Conservation (phyloP, 2,329 filamentous ascomycete species). For the Fusarium pilosicola region DNA sequence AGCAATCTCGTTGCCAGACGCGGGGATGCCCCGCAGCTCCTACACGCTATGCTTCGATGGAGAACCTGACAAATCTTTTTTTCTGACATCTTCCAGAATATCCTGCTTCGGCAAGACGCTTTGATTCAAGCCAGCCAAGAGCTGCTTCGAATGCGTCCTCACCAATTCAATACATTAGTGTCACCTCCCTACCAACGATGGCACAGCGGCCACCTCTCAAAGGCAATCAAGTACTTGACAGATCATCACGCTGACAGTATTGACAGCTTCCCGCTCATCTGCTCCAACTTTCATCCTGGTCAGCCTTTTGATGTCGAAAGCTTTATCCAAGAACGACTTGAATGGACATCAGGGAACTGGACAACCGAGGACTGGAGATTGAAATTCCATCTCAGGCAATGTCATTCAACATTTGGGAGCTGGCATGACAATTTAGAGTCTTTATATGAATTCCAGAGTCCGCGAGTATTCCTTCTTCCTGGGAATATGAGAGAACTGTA, state of each 20-base stretch:
- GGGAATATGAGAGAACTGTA: no score
- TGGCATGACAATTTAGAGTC: neutral
- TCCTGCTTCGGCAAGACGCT: neutral
- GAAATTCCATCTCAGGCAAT: neutral
- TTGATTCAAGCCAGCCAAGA: neutral
- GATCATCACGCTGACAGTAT: neutral
- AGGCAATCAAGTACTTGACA: neutral
- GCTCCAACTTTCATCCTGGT: neutral
- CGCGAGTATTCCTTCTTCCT: no score
- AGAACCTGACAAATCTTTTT: neutral
- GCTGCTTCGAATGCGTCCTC: neutral
- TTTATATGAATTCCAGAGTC: neutral
- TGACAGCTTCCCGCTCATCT: neutral
- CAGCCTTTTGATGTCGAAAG: neutral
- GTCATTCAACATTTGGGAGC: neutral
- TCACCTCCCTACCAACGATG: neutral
- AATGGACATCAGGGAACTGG: neutral
- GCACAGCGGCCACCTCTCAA: neutral
- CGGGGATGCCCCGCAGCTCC: neutral
- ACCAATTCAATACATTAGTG: neutral
- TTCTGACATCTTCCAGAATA: neutral
- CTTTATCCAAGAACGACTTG: neutral
- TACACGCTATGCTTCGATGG: constrained; percentile 5
- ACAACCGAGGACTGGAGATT: fast-evolving
- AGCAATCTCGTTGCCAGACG: neutral